Evolutionary conservation across 768 basidiomycete genomes (phyloP), one percentile per base, ranked within the genome.

Genomic region (Tulasnella sp.): DNA sequence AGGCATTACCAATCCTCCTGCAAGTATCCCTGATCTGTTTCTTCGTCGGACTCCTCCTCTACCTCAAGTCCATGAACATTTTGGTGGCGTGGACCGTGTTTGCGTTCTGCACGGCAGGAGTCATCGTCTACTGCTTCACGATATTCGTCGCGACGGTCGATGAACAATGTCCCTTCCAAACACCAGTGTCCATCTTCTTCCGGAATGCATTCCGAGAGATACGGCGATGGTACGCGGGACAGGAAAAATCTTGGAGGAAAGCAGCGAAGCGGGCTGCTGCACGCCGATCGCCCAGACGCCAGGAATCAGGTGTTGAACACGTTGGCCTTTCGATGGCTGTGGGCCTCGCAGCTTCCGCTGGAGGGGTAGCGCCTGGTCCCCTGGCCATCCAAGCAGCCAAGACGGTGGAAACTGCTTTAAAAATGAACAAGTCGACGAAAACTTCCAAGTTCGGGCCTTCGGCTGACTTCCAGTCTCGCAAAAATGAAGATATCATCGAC

Each of bases 101-200:
- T 25, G 11, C 40, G 9, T 52, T 76, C 34, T 69, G 40, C 36
- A 67, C n/a, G 22, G n/a, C 40, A 19, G 75, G 64, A 37, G 38
- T 69, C 45, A 25, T 76, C 15, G 45, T 45, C 34, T 76, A 76
- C 34, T 25, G 38, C 67, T 68, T 69, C 29, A 69, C 75, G 14
- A 34, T 69, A 29, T 12, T 70, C 1, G 69, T 68, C 14, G 75
- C 67, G 31, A 69, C 45, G 1, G 12, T 76, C 15, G 58, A 39
- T 15, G 25, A 64, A 45, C 25, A 68, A 34, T 76, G 67, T 17
- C 75, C 75, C 19, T 76, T 76, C 67, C 75, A 76, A 69, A 69
- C 67, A 39, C 40, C 67, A 12, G 29, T 68, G 4, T 45, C 38
- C 29, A 40, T 39, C 39, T 68, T 58, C n/a, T 34, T 54, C 42